Evolutionary conservation across 2,329 filamentous ascomycete species (phyloP).

Genomic region (Pleurostoma richardsiae): DNA sequence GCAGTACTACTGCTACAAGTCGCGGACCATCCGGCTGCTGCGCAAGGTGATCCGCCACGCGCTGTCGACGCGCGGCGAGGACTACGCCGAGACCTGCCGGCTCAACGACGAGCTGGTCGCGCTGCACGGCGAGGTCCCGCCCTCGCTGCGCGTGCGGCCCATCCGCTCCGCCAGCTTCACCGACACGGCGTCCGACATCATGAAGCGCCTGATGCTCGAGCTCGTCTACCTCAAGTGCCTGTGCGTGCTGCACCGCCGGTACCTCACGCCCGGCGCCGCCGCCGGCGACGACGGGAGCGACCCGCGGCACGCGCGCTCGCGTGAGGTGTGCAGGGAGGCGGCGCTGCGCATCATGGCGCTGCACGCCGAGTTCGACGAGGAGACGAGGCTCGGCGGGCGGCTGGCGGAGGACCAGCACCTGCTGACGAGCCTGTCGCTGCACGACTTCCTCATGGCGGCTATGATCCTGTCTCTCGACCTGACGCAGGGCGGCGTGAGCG

Average conservation of each 20-base stretch:
- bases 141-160: conserved; percentile 16
- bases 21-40: conserved; percentile 34
- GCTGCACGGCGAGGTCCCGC: conserved; percentile 24
- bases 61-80: conserved; percentile 24
- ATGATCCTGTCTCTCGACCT: conserved; percentile 55
- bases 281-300: conserved; percentile 24
- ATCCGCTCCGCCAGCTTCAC: conserved; percentile 22
- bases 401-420: conserved; percentile 49
- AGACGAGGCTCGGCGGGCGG: conserved; percentile 41
- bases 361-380: conserved; percentile 40
- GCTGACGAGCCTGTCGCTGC: conserved; percentile 44
- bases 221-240: conserved; percentile 37
- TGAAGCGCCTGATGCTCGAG: conserved; percentile 30
- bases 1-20: conserved; percentile 36
- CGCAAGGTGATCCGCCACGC: conserved; percentile 36
- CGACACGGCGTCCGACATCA: conserved; percentile 28
- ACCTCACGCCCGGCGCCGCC: conserved; percentile 24
- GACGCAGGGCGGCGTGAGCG: conserved; percentile 29
- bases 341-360: conserved; percentile 38
- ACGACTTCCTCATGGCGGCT: conserved; percentile 54
- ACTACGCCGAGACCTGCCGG: conserved; percentile 30
- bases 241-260: conserved; percentile 45
- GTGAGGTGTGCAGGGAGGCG: conserved; percentile 34
- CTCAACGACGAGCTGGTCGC: conserved; percentile 27
- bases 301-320: conserved; percentile 29